A percentile compares a stretch with the other conserved stretches of the same genome.
phyloP scores from a whole-genome alignment of 2,329 filamentous ascomycete species.

The Ophiostoma ulmi region DNA sequence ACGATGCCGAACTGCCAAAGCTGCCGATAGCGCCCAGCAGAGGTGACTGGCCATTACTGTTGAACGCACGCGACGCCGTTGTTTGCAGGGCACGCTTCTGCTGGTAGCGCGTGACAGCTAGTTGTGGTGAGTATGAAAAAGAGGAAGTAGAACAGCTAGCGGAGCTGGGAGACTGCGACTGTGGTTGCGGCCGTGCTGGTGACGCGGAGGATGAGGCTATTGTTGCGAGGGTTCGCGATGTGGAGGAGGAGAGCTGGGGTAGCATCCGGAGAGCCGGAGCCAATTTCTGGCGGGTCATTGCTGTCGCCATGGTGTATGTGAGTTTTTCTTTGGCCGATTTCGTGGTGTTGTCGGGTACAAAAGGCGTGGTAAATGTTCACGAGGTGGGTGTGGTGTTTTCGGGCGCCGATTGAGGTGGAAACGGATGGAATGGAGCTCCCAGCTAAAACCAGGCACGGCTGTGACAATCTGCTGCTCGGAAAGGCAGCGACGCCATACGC shows the following conservation, averaged over 20 bases:
- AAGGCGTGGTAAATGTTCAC: background rate
- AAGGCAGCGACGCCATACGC: conserved; percentile 25
- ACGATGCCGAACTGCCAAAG: conserved; percentile 18
- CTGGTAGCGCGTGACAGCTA: conserved; percentile 25
- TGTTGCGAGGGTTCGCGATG: conserved; percentile 16
- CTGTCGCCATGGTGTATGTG: conserved; percentile 29
- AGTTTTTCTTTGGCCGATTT: background rate
- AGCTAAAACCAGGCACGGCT: conserved; percentile 13
- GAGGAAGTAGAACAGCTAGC: background rate
- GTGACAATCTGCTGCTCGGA: background rate
- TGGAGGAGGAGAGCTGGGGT: background rate
- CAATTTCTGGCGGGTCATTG: conserved; percentile 30
- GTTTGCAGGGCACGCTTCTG: conserved; percentile 28
- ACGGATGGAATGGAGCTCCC: conserved; percentile 8
- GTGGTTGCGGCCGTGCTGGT: conserved; percentile 7
- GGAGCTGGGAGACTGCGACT: background rate
- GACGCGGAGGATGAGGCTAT: background rate
- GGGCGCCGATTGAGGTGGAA: conserved; percentile 11
- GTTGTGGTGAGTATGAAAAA: background rate
- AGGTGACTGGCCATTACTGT: conserved; percentile 25
- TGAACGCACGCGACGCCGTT: conserved; percentile 26
- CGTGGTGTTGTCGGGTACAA: background rate
- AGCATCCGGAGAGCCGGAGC: conserved; percentile 25
- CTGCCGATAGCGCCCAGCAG: conserved; percentile 33
- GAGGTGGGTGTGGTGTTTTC: background rate